Evolutionary conservation across 1,284 basidiomycete species (phyloP), one percentile per base, ranked within the genome.

Genomic region (Ganoderma lucidum): DNA sequence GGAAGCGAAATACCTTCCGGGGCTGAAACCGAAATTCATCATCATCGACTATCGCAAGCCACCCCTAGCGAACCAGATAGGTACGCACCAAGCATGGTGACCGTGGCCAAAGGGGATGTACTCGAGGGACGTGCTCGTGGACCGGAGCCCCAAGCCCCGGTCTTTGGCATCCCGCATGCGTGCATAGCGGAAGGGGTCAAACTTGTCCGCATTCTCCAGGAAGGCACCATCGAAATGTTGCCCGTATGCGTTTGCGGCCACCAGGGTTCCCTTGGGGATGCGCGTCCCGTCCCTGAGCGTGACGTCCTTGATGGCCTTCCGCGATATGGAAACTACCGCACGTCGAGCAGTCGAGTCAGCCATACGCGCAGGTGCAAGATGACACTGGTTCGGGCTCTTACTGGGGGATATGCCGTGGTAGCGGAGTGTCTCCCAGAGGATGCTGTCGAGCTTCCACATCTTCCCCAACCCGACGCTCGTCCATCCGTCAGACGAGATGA

Each of bases 361-460:
- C 10, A 32, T 14, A 12, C 2, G 6, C 23, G n/a, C 8, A 8
- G 19, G 9, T 8, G 45, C 8, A 48, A 35, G 35, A 35, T 8
- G 35, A 35, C 3, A 35, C 8, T 5, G 8, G 14, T 42, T 42
- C 41, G 14, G 41, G 15, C 14, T 9, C 74, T 39, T 65, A 79
- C 76, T 67, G 19, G 55, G 48, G 53, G 55, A 70, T 30, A 80
- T 72, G 0, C 80, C 81, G 48, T 80, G 80, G 53, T 81, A 67
- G 12, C 86, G 79, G 66, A 81, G 80, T 1, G 82, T 81, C 73
- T 88, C 86, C 62, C 83, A 81, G 61, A 89, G 72, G 74, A 88
- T 86, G 71, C 86, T 87, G 70, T 88, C 87, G 32, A 88, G 71
- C 67, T 85, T 85, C 65, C 78, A 75, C 81, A 88, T 82, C 64